Evolutionary conservation across 2,329 filamentous ascomycete species (phyloP), one percentile per base, ranked within the genome.

Genomic region (Fusarium continuum): DNA sequence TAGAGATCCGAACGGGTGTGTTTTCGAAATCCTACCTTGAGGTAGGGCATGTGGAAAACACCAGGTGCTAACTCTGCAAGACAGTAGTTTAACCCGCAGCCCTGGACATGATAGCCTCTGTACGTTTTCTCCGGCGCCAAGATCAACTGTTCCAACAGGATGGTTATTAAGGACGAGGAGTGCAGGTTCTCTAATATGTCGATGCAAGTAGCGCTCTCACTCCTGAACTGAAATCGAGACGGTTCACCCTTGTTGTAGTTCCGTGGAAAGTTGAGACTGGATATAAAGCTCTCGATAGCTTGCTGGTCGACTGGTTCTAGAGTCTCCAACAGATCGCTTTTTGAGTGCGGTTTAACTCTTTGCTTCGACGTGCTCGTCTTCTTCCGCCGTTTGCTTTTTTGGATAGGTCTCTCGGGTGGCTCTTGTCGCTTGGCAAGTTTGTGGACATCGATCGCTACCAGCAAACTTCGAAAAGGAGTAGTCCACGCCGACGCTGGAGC

Each of bases 1-100:
- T 25, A 71, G 63, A 8, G 16, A 13, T 11, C n/a, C 11, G 17
- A 11, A 14, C 16, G 8, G 2, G 6, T 23, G 6, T 25, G 16
- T 17, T 6, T 8, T 11, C 6, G 8, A 7, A 29, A 3, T 17
- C 53, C 29, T 67, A 77, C 77, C 62, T 72, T 71, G 11, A 78
- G 65, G 64, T 77, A 77, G 14, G 68, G 62, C 22, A 75, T 64
- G 44, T 77, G 64, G 23, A 79, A 78, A 14, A 78, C 74, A 14
- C 74, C 74, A 0, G 77, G 77, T 5, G 70, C 69, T 6, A 79
- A 39, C 4, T 51, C 54, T 3, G 61, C 59, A 9, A 79, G 64
- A 8, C 73, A 68, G 11, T 61, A 58, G 4, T 62, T 35, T 14
- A 58, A 35, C 10, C 38, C 64, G n/a, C 52, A 54, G 3, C 64